Evolutionary conservation across 495 filamentous ascomycete species (phyloP).

Genomic region (Penicillium flavigenum): DNA sequence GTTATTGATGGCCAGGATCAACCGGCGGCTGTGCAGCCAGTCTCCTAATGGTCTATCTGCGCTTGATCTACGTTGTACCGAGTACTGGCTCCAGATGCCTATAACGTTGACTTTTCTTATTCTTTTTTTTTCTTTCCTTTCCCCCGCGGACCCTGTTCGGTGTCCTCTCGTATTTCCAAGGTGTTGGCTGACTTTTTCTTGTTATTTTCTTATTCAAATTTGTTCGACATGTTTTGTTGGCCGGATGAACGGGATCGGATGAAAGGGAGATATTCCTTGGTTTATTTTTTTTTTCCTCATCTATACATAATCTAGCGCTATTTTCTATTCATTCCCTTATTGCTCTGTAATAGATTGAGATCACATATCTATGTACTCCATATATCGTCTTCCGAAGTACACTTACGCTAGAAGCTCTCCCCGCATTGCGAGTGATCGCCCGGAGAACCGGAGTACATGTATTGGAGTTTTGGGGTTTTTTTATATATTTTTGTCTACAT

Average conservation of each 20-base stretch:
- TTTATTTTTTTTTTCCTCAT: not conserved
- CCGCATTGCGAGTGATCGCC: conserved; percentile 19
- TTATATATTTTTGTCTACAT: not conserved
- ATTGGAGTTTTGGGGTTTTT: not conserved
- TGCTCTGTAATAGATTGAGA: not conserved
- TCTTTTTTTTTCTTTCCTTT: not conserved
- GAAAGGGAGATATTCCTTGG: conserved; percentile 21
- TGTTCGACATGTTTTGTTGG: conserved; percentile 7
- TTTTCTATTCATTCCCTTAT: not conserved
- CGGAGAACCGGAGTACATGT: conserved; percentile 5
- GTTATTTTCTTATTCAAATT: not conserved
- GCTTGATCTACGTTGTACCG: not conserved
- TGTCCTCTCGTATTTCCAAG: conserved; percentile 22
- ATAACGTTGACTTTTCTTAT: not conserved
- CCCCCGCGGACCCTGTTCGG: not conserved
- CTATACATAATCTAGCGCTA: conserved; percentile 11
- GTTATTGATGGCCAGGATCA: conserved; percentile 33
- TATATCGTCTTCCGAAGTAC: not conserved
- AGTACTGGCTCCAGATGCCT: not conserved
- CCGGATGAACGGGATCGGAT: conserved; percentile 31
- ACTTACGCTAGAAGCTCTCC: conserved; percentile 20
- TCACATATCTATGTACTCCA: not conserved
- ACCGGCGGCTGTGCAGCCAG: conserved; percentile 35
- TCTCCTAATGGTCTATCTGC: conserved; percentile 28
- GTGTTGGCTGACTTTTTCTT: conserved; percentile 16